Evolutionary conservation across 192 early-diverging fungal genomes (phyloP), one percentile per base, ranked within the genome.

Genomic region (Kappamyces sp.): DNA sequence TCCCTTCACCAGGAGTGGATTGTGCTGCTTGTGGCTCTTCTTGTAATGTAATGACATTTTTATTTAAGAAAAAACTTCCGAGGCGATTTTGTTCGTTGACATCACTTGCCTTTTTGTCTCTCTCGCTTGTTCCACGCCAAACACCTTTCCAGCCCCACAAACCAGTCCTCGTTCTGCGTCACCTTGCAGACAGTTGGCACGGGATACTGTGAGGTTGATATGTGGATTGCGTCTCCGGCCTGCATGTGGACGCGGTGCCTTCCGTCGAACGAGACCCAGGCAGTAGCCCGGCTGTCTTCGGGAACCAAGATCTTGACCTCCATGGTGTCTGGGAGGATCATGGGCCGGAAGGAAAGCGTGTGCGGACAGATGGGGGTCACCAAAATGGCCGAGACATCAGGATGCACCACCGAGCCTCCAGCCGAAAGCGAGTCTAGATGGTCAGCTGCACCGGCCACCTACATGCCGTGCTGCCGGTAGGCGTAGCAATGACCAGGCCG

Each of bases 231-330:
- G 62, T 94, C 95, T 8, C 90, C 93, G 62, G 85, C 81, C 39
- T 76, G 72, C 34, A 99, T 76, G 60, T 98, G 89, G 0, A 91
- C 86, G 1, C 96, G 82, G 52, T 93, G 84, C 34, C 96, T 81
- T 1, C 94, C 96, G 64, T 99, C 96, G 60, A 96, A 95, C n/a
- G 75, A 79, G 11, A 65, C 94, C 93, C 92, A 99, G 6, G 91
- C 96, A 0, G 90, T 90, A 49, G 79, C 83, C 9, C 96, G 78
- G 11, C 85, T 85, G 69, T 89, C 85, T 5, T 43, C 45, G 1
- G 91, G 91, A 15, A 99, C 80, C 50, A 83, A 81, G 4, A 99
- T 86, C 1, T 86, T 77, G 14, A 99, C 60, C n/a, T 92, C 91
- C 84, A 93, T 87, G 15, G 85, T 84, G 51, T 92, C 88, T 0